Base-by-base conservation (phyloP, 129 eudicot species). In the Tagetes patula region DNA sequence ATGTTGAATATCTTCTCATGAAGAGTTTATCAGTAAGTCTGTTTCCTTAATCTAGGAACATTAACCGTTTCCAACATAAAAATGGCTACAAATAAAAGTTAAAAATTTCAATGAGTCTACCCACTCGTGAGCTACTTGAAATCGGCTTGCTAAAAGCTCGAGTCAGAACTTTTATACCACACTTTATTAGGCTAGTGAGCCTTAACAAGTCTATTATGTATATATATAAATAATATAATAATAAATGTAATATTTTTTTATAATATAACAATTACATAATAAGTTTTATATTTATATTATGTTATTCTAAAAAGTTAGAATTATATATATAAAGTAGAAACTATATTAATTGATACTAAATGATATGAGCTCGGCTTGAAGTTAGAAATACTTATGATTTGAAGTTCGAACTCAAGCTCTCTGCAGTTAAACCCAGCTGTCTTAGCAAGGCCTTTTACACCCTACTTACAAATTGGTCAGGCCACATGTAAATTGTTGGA, bases 1-100 rank as follows among this genome's bases (percentile, higher is more conserved):
- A 89, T 66, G 98, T 93, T 37, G 98, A 93, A 80, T 75, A 85
- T 77, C 98, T 93, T 40, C 96, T 93, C 67, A 89, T 93, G 96
- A 93, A 93, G 80, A 93, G 98, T 90, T 89, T 89, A 69, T 93
- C 98, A 6, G 98, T 93, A 87, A 85, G 95, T 82, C 36, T 59
- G 2, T n/a, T 3, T 53, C 67, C 36, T 40, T 42, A 5, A 46
- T 60, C 7, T 47, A 50, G 48, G 30, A 59, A 36, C 60, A 12
- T 50, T 27, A 31, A 65, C 40, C 4, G 33, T 46, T 55, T 76
- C 2, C 7, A 54, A 67, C 58, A 4, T 14, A 33, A 2, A 69
- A 8, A 37, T 12, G 43, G 54, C 58, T 31, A 31, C 14, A 40
- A 9, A 9, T 33, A 9, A 40, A 33, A 59, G 40, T 2, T 2